Base-by-base conservation (phyloP, 495 filamentous ascomycete species). In the Xylaria acuta region DNA sequence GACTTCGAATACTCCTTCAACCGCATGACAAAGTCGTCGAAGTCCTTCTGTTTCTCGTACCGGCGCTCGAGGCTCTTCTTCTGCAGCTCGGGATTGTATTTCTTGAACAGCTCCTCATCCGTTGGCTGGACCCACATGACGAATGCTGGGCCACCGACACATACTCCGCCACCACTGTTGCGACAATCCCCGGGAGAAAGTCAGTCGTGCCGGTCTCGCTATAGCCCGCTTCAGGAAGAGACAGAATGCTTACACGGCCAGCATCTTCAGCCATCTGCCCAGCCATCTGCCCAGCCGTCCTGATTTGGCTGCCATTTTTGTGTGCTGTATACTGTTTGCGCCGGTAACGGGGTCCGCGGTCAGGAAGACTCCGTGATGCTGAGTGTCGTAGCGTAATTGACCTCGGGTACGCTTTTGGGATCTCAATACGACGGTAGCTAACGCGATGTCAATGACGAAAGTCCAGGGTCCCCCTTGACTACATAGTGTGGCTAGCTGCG, bases 61-160 rank as follows among this genome's bases (percentile, higher is more conserved):
- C 95, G 88, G 65, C 91, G 86, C 77, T 94, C 93, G 1, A 94
- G 82, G 66, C 92, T 93, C 74, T 91, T 88, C 80, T 92, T 92
- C 79, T 95, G 93, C 5, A 98, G 88, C 18, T 98, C 96, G 1
- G 95, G 94, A 80, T 95, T 98, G 84, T 97, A 98, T 80, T 86
- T 90, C 86, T 94, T 77, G 84, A 97, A 93, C 11, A 98, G 86
- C 82, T 98, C 94, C 80, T 97, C 96, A 74, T 97, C 94, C 8
- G 93, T 90, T 4, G 97, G 96, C 64, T 90, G 88, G 47, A 98
- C 84, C 74, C 88, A 97, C 77, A 88, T 85, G n/a, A 94, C 89
- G 58, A 98, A 82, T 5, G 92, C 92, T 40, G 95, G 95, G 32
- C 96, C 96, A 49, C 96, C 96, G 73, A 97, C 84, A 80, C 87